Conservation (phyloP, 805 yeast genomes). For the Candida nitratophila region DNA sequence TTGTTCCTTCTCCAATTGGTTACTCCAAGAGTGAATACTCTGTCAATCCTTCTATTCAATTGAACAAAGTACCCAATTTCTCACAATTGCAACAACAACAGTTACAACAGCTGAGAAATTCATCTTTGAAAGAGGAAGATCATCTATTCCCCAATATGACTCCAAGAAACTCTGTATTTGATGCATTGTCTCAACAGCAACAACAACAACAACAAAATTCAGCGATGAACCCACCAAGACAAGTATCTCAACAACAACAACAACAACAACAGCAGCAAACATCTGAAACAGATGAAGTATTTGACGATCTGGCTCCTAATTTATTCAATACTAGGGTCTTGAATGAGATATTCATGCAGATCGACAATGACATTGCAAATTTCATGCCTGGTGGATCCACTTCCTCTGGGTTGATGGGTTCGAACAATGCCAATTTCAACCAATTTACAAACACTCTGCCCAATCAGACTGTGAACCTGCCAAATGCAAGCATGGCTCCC, state of each 20-base stretch:
- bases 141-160: not conserved
- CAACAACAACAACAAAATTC: not conserved
- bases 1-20: constrained; percentile 26
- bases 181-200: not conserved
- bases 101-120: not conserved
- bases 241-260: constrained; percentile 14
- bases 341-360: constrained; percentile 23
- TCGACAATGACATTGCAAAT: constrained; percentile 25
- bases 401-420: not conserved
- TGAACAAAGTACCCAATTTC: too few relatives aligned
- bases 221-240: not conserved
- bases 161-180: not conserved
- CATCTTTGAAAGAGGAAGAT: not conserved
- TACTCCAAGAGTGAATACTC: constrained; percentile 14
- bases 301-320: not conserved
- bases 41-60: not conserved
- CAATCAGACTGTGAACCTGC: not conserved
- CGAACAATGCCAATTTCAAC: not conserved
- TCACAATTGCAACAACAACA: not conserved
- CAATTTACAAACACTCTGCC: not conserved
- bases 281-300: not conserved
- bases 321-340: not conserved
- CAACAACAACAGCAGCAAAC: not conserved
- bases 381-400: constrained; percentile 7
- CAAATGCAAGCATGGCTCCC: too few relatives aligned